Evolutionary conservation across 768 basidiomycete species (phyloP).

Genomic region (Boletus edulis): DNA sequence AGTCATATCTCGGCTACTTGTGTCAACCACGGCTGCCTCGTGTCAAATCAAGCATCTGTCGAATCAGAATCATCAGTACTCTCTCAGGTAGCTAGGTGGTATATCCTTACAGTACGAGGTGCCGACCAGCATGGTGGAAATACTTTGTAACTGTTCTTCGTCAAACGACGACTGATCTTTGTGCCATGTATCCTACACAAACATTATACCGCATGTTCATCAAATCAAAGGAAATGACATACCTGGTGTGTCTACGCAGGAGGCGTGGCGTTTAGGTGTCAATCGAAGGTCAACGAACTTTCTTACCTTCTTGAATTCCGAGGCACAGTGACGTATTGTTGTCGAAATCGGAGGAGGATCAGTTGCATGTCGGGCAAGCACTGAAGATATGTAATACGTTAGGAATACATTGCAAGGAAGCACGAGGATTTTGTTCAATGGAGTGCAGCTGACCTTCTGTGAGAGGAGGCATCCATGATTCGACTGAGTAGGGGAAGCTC

Average conservation of each 20-base stretch:
- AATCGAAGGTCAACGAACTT: slow-evolving; percentile 7
- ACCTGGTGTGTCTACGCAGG: slow-evolving; percentile 59
- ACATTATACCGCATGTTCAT: slow-evolving; percentile 4
- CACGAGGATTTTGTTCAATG: not conserved
- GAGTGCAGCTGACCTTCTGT: slow-evolving; percentile 56
- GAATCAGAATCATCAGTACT: slow-evolving; percentile 14
- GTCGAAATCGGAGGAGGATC: slow-evolving; percentile 90
- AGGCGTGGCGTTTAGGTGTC: not conserved
- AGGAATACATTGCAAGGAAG: not conserved
- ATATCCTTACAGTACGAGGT: slow-evolving; percentile 76
- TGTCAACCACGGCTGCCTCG: not conserved
- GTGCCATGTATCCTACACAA: slow-evolving; percentile 80
- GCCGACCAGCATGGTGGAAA: slow-evolving; percentile 86
- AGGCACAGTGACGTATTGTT: slow-evolving; percentile 81
- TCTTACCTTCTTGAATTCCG: slow-evolving; percentile 79
- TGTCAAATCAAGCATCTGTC: slow-evolving; percentile 25
- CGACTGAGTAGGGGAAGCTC: slow-evolving; percentile 94
- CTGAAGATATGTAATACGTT: slow-evolving; percentile 35
- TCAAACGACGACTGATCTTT: slow-evolving; percentile 84
- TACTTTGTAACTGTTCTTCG: slow-evolving; percentile 84
- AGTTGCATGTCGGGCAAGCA: slow-evolving; percentile 73
- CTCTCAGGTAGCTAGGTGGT: not conserved
- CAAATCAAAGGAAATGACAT: slow-evolving; percentile 13
- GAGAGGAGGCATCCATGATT: slow-evolving; percentile 85
- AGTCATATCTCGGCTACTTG: not conserved